phyloP scores from a whole-genome alignment of 202 grass and related monocot genomes.

The Panicum hallii region DNA sequence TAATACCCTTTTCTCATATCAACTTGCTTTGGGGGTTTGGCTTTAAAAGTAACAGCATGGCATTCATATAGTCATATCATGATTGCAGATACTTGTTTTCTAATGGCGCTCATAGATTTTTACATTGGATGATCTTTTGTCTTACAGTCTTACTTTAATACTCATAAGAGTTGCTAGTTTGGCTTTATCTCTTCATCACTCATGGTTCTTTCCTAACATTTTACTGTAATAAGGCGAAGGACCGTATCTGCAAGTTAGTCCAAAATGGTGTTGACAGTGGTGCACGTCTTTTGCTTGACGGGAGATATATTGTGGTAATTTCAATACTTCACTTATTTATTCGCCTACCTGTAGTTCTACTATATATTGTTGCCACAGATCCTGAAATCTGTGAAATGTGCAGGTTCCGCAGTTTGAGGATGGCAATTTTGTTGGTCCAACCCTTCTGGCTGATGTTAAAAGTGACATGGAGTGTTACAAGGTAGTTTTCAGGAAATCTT shows the following conservation, averaged over 20 bases:
- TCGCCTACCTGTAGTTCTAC: background rate
- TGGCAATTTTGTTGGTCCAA: constrained; percentile 97
- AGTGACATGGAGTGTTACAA: constrained; percentile 95
- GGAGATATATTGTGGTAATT: constrained; percentile 79
- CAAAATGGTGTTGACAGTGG: constrained; percentile 82
- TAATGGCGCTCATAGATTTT: background rate
- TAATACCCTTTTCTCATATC: background rate
- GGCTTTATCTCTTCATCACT: background rate
- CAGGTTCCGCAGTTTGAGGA: constrained; percentile 78
- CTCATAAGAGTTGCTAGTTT: background rate
- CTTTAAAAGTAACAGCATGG: too few relatives aligned
- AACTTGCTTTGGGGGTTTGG: background rate
- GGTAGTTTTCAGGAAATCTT: constrained; percentile 49
- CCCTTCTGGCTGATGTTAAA: constrained; percentile 80
- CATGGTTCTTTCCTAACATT: constrained; percentile 25
- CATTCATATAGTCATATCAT: background rate
- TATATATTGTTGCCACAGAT: background rate
- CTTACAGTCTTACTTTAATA: background rate
- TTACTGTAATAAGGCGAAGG: constrained; percentile 70
- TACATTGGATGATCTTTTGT: background rate
- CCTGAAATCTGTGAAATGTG: constrained; percentile 28
- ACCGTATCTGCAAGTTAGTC: constrained; percentile 91
- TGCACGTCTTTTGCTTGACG: constrained; percentile 85
- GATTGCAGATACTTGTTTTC: background rate
- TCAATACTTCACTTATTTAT: constrained; percentile 27